A percentile compares a stretch with the other conserved stretches of the same genome.
These are phyloP conservation scores for Terfezia claveryi DNA, from an alignment of 495 filamentous ascomycete species.

Conservation along the genomic window DNA sequence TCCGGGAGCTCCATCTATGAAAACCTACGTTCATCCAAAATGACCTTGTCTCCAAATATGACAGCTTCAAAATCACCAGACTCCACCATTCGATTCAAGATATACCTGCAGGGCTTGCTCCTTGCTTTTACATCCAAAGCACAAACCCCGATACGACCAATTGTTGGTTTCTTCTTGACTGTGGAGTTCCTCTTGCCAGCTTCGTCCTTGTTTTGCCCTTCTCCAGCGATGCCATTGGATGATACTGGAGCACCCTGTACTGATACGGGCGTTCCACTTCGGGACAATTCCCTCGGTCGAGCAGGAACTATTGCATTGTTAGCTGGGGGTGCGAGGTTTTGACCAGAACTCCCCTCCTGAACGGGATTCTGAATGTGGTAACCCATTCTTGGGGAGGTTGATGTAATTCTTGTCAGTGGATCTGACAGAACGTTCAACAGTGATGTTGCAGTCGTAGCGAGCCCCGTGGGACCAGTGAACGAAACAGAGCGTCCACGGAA, in stretches of 20 bases:
- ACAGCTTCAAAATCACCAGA: constrained; percentile 87
- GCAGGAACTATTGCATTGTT: neutral
- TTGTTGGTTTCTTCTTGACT: constrained; percentile 8
- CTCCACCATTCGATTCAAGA: constrained; percentile 70
- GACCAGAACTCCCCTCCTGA: neutral
- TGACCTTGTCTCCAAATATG: constrained; percentile 96
- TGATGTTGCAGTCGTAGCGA: constrained; percentile 16
- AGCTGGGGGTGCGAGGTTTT: neutral
- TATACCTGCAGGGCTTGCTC: constrained; percentile 88
- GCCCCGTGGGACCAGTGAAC: constrained; percentile 1
- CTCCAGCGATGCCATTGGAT: neutral
- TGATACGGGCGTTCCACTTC: too few species aligned
- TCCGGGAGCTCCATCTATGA: neutral
- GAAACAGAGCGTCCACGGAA: constrained; percentile 1
- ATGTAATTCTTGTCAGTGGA: neutral
- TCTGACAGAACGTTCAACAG: constrained; percentile 18
- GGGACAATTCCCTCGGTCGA: neutral
- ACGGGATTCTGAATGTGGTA: neutral
- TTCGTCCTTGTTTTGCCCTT: neutral
- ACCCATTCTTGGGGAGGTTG: neutral
- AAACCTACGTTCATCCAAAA: constrained; percentile 63
- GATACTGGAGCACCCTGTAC: constrained; percentile 4
- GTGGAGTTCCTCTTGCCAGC: neutral
- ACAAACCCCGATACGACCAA: constrained; percentile 71
- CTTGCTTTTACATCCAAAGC: constrained; percentile 88